Evolutionary conservation across 345 rosid species (phyloP).

Genomic region (Camelina sativa): DNA sequence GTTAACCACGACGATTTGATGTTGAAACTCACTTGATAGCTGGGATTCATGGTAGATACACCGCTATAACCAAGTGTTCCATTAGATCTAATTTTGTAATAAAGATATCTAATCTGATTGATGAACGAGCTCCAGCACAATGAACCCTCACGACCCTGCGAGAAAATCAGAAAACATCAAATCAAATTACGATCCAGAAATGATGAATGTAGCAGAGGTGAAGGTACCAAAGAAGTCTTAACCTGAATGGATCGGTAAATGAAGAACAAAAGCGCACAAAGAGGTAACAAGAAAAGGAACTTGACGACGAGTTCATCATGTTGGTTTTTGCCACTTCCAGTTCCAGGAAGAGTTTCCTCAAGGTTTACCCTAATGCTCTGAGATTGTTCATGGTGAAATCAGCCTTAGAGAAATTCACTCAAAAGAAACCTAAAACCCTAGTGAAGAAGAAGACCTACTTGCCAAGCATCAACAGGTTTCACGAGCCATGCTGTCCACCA

Average conservation of each 20-base stretch:
- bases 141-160: constrained; percentile 58
- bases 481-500: constrained; percentile 99
- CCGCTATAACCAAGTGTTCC: constrained; percentile 60
- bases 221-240: constrained; percentile 1
- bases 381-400: constrained; percentile 10
- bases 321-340: constrained; percentile 84
- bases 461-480: constrained; percentile 98
- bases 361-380: constrained; percentile 76
- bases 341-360: constrained; percentile 89
- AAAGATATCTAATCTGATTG: constrained; percentile 67
- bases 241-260: constrained; percentile 42
- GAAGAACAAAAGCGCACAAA: constrained; percentile 57
- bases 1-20: background rate
- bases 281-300: constrained; percentile 74
- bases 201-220: constrained; percentile 13
- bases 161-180: constrained; percentile 18
- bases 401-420: constrained; percentile 7
- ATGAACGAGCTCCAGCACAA: constrained; percentile 59
- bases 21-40: constrained; percentile 55
- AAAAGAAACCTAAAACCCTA: constrained; percentile 24
- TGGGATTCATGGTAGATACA: constrained; percentile 55
- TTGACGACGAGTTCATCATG: constrained; percentile 66
- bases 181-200: background rate
- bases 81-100: constrained; percentile 56
- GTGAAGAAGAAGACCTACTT: constrained; percentile 52